Conservation (phyloP, 176 grass and related monocot genomes). For the Oryza meridionalis region DNA sequence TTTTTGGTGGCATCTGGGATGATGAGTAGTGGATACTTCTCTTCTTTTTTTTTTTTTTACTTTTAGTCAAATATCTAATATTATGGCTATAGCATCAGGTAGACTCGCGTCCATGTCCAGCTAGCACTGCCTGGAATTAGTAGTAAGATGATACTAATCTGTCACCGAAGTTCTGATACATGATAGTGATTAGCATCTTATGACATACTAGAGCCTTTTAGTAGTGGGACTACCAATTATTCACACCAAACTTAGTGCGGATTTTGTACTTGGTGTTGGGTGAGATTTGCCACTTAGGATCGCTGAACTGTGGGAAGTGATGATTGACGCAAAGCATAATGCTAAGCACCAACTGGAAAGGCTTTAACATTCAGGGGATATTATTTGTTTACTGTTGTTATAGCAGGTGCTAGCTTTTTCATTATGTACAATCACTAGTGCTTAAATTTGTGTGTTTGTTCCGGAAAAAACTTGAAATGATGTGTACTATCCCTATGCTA, state of each 20-base stretch:
- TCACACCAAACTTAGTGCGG: neutral
- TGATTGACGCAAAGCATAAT: neutral
- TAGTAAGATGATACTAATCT: conserved; percentile 2
- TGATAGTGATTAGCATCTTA: conserved; percentile 3
- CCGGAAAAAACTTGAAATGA: neutral
- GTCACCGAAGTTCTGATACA: neutral
- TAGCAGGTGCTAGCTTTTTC: neutral
- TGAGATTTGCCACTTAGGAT: neutral
- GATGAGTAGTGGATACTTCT: neutral
- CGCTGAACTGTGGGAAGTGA: neutral
- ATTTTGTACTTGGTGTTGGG: neutral
- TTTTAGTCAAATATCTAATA: neutral
- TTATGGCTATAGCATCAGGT: conserved; percentile 1
- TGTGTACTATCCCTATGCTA: neutral
- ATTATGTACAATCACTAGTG: neutral
- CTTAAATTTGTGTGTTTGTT: neutral
- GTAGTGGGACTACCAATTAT: neutral
- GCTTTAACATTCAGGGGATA: neutral
- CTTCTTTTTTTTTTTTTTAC: neutral
- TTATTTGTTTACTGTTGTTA: neutral
- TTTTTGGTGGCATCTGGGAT: neutral
- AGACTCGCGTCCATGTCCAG: neutral
- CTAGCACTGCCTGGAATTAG: conserved; percentile 12
- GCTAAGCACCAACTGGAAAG: neutral
- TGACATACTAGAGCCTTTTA: conserved; percentile 9